Evolutionary conservation across 169 alveolate species (phyloP), one percentile per base, ranked within the genome.

Genomic region (Eimeria tenella): DNA sequence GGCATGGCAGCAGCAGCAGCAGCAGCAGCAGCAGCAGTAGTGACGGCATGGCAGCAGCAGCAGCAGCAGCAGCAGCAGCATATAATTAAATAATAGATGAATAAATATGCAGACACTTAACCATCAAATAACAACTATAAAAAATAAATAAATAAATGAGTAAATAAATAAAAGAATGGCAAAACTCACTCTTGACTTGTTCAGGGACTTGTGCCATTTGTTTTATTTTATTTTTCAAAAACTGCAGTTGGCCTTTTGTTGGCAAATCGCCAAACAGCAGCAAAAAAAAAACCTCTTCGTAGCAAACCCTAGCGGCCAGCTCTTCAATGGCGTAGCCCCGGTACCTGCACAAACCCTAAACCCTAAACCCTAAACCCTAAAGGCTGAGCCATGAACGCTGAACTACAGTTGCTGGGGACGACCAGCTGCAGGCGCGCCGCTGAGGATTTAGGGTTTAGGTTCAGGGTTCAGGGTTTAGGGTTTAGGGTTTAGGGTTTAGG

Each of bases 281-380:
- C 52, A 97, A 83, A 96, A 95, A 84, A 7, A 93, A 88, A 17
- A 96, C 97, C 96, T 97, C 99, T 23, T 96, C 94, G 93, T 96
- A 97, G 21, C 96, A 84, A 15, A 97, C 91, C 70, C 94, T 96
- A 90, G 96, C 98, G 15, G 99, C 98, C 17, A 98, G 96, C 86
- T 96, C 93, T 73, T 97, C 98, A 71, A 98, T 97, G 17, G 99
- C 98, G 90, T 97, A 97, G 3, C 99, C 99, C 92, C 98, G 94
- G 94, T 97, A 94, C 58, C 94, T 81, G 86, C 65, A 60, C 5
- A 23, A 19, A 49, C 31, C 73, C 68, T 58, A 58, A 58, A 58
- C 65, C 65, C 65, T 58, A 58, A 58, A 58, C 65, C 65, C 65
- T 58, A 58, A 58, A 58, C 65, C 65, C 65, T 58, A 58, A 58